Percentiles rank a stretch among this genome's conserved stretches.
Evolutionary conservation across 2,329 filamentous ascomycete genomes (phyloP).

Genomic region (Monascus ruber): DNA sequence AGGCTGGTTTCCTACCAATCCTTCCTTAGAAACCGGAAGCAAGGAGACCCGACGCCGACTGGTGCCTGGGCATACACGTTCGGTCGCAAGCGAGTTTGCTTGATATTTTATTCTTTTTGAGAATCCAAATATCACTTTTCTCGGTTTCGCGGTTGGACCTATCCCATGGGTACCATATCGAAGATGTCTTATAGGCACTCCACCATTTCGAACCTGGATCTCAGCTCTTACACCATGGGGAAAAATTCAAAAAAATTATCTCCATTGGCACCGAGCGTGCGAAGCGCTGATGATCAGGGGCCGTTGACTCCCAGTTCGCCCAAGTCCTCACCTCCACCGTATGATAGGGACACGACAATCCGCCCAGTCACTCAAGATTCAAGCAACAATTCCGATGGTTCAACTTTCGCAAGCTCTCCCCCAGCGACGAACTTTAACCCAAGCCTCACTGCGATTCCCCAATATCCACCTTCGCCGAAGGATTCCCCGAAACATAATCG

Average conservation of each 20-base stretch:
- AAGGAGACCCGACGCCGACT: too few relatives aligned
- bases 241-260: constrained; percentile 18
- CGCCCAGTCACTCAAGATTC: constrained; percentile 29
- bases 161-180: constrained; percentile 2
- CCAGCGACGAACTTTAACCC: constrained; percentile 23
- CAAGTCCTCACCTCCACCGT: constrained; percentile 26
- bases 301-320: constrained; percentile 28
- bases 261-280: constrained; percentile 23
- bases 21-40: not conserved
- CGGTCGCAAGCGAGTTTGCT: too few relatives aligned
- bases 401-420: constrained; percentile 19
- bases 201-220: constrained; percentile 26
- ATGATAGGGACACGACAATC: constrained; percentile 29
- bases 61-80: too few relatives aligned
- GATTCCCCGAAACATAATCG: constrained; percentile 30
- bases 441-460: constrained; percentile 35
- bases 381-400: constrained; percentile 17
- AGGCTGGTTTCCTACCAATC: constrained; percentile 13
- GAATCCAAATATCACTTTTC: not conserved
- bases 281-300: constrained; percentile 24
- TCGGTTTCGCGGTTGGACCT: not conserved
- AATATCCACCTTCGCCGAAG: constrained; percentile 33
- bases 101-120: too few relatives aligned
- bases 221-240: constrained; percentile 21
- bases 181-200: constrained; percentile 28